phyloP scores from a whole-genome alignment of 2,329 filamentous ascomycete species.

The Acarospora socialis region DNA sequence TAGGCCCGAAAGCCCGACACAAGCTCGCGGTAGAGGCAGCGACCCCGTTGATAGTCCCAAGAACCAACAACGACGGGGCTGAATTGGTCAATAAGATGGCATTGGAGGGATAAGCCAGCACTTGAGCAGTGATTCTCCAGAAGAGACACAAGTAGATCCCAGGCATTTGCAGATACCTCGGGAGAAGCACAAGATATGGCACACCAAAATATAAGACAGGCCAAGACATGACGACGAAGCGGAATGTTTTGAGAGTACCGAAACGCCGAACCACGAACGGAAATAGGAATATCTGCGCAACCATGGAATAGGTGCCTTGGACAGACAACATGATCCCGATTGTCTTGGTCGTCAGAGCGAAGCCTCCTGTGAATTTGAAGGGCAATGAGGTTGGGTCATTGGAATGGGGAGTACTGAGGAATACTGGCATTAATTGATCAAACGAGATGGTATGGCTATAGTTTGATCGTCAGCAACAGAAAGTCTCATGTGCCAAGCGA shows the following conservation, averaged over 20 bases:
- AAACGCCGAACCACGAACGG: conserved; percentile 61
- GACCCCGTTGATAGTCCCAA: conserved; percentile 85
- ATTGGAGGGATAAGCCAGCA: conserved; percentile 80
- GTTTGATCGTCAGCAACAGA: conserved; percentile 16
- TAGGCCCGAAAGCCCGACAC: conserved; percentile 76
- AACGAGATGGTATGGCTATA: conserved; percentile 88
- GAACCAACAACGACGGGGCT: conserved; percentile 65
- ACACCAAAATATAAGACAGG: conserved; percentile 76
- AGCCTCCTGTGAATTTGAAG: conserved; percentile 80
- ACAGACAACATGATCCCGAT: conserved; percentile 81
- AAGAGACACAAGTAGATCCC: conserved; percentile 67
- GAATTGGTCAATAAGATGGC: conserved; percentile 82
- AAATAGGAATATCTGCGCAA: conserved; percentile 73
- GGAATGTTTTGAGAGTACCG: conserved; percentile 69
- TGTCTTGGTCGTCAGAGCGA: conserved; percentile 65
- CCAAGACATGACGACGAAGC: conserved; percentile 66
- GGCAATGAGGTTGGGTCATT: conserved; percentile 46
- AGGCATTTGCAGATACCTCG: conserved; percentile 52
- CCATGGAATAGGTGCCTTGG: conserved; percentile 79
- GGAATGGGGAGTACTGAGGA: conserved; percentile 58
- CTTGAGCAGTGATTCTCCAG: conserved; percentile 87
- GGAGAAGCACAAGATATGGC: conserved; percentile 78
- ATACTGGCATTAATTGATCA: conserved; percentile 83
- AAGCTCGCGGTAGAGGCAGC: conserved; percentile 84
- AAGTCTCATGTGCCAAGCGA: conserved; percentile 14